Base-by-base conservation (phyloP, 202 grass and related monocot species). In the Dendrocalamus latiflorus region DNA sequence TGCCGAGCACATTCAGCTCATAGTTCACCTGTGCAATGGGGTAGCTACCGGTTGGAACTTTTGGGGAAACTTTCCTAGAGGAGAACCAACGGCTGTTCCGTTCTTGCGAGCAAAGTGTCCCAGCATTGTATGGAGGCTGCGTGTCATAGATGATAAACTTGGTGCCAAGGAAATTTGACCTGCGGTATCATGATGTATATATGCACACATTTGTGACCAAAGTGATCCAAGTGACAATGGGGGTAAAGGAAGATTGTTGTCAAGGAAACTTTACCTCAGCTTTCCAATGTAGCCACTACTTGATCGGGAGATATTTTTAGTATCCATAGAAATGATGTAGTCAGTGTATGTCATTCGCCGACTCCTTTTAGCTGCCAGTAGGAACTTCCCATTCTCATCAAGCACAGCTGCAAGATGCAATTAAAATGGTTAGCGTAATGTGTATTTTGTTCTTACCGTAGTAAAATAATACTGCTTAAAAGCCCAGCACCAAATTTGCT, bases 111-210 rank as follows among this genome's bases (percentile, higher is more conserved):
- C 68, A 55, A 13, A 87, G 68, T 20, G 26, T 72, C 16, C 78
- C 41, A 0, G 78, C 81, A 4, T 89, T 91, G 74, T 84, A 80
- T 0, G 89, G 89, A 9, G 92, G 86, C 56, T 91, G 92, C 0
- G 92, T 90, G 82, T 95, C 95, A 1, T 91, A 93, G 53, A 98
- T 87, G 58, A 91, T 77, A 57, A 98, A 98, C 85, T 98, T 98
- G 20, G 95, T 98, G 81, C 95, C 95, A 0, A 98, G 95, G 69
- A 98, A 98, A 72, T 98, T 98, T 77, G 95, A 98, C 65, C 95
- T 98, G 72, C 24, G 55, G 12, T 12, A 50, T 30, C 47, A 80
- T 42, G 55, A 37, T 49, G 18, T 44, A 38, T 28, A 17, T 60
- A 15, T 81, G 63, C 24, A 74, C 1, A 34, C 8, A n/a, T 62